Percentiles rank a stretch among this genome's conserved stretches.
These are phyloP conservation scores for Agrostemma githago DNA, from an alignment of 148 eudicot species.

Conservation along the genomic window DNA sequence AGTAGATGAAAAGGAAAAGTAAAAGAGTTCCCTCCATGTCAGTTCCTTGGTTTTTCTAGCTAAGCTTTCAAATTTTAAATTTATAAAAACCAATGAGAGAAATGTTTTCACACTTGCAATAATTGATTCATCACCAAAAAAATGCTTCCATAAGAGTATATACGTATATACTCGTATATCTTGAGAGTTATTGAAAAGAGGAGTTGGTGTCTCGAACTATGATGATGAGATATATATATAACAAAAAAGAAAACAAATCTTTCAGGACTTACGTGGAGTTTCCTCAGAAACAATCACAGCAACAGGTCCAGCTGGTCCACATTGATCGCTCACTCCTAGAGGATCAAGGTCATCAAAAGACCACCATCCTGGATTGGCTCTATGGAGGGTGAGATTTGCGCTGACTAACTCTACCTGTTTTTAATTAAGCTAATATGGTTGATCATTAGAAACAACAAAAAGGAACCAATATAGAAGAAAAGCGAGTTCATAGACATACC, in stretches of 20 bases:
- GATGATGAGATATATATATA: no score
- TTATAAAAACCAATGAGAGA: no score
- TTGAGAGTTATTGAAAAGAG: no score
- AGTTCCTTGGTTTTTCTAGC: no score
- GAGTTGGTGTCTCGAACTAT: no score
- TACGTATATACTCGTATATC: no score
- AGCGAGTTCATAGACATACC: constrained; percentile 32
- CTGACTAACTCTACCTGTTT: constrained; percentile 49
- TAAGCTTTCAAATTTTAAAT: no score
- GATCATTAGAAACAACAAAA: not conserved
- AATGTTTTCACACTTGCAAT: no score
- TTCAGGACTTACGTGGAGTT: constrained; percentile 81
- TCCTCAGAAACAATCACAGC: constrained; percentile 89
- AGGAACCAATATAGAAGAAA: not conserved
- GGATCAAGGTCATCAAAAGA: constrained; percentile 63
- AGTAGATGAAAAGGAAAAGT: no score
- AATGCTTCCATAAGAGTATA: no score
- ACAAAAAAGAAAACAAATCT: not conserved
- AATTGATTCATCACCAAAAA: no score
- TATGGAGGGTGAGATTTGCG: constrained; percentile 68
- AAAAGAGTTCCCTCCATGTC: no score
- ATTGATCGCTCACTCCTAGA: constrained; percentile 40
- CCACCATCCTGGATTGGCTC: constrained; percentile 68
- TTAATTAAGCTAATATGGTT: not conserved
- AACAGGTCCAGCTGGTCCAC: constrained; percentile 77